Evolutionary conservation across 768 basidiomycete genomes (phyloP), one percentile per base, ranked within the genome.

Genomic region (Mrakia blollopis): DNA sequence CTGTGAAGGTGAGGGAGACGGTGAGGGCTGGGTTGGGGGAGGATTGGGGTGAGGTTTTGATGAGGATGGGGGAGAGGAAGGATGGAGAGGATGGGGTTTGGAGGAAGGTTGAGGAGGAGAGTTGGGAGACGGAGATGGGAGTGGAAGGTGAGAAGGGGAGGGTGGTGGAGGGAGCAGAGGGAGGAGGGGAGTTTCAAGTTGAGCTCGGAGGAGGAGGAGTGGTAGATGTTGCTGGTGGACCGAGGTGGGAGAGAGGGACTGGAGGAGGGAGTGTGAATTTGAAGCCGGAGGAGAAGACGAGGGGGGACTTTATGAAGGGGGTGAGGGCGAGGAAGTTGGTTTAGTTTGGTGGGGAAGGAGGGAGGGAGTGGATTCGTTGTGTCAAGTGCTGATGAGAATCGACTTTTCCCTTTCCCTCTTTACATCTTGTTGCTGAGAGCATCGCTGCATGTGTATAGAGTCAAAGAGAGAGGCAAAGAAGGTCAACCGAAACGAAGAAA

Each of bases 301-400:
- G 60, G 60, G n/a, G 23, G 60, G 32, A 57, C 18, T 61, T 32
- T 8, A 32, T 32, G 60, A 32, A 10, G n/a, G 60, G n/a, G n/a
- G n/a, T 61, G 2, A 32, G 1, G 60, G 16, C n/a, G 60, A 61
- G 23, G 60, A 61, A n/a, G n/a, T 6, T n/a, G 60, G 13, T 61
- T 30, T 13, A 9, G 57, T n/a, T 32, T 61, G 60, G 32, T 1
- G 3, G 23, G 32, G 63, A 32, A 3, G 35, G 35, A 39, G 63
- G 32, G 18, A 21, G 21, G 21, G 35, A 65, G 32, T 8, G 63
- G 44, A 14, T 13, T 11, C 10, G 10, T n/a, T 32, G n/a, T 62
- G 30, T 65, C 63, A 65, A 65, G 63, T 35, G 63, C 63, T 65
- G 63, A 65, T 65, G 63, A 65, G 35, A 37, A 50, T 50, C 39